These are phyloP conservation scores for Pholiota molesta DNA, from an alignment of 768 basidiomycete species.

Conservation along the genomic window DNA sequence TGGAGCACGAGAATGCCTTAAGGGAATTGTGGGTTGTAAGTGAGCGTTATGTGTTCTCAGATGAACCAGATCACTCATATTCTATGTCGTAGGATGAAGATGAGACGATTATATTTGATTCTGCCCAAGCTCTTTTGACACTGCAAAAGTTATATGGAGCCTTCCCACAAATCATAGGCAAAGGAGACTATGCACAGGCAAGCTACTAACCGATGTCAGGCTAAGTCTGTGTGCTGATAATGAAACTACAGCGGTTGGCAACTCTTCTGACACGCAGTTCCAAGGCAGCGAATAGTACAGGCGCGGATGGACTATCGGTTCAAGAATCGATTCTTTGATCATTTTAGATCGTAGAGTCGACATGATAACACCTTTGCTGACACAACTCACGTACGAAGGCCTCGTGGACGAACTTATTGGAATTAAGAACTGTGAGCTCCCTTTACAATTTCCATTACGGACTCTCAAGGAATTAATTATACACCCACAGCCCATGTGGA, in stretches of 20 bases:
- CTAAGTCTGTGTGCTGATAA: slow-evolving; percentile 2
- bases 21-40: slow-evolving; percentile 91
- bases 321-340: slow-evolving; percentile 82
- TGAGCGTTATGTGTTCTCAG: slow-evolving; percentile 15
- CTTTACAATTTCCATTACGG: slow-evolving; percentile 4
- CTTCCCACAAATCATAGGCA: slow-evolving; percentile 91
- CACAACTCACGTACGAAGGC: slow-evolving; percentile 96
- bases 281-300: slow-evolving; percentile 37
- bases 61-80: slow-evolving; percentile 15
- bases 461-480: slow-evolving; percentile 5
- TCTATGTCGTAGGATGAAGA: slow-evolving; percentile 76
- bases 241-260: slow-evolving; percentile 64
- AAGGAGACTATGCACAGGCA: slow-evolving; percentile 87
- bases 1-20: slow-evolving; percentile 86
- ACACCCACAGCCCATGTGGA: slow-evolving; percentile 69
- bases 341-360: slow-evolving; percentile 90
- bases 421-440: slow-evolving; percentile 78
- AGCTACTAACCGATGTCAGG: slow-evolving; percentile 22
- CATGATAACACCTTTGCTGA: slow-evolving; percentile 94
- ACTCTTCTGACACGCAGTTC: slow-evolving; percentile 64
- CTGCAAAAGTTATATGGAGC: slow-evolving; percentile 84
- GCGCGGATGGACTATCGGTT: slow-evolving; percentile 44
- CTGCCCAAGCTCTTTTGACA: slow-evolving; percentile 82
- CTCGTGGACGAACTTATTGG: slow-evolving; percentile 92
- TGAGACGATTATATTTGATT: slow-evolving; percentile 86